phyloP scores from a whole-genome alignment of 1,284 basidiomycete genomes.

The Uromyces viciae-fabae region DNA sequence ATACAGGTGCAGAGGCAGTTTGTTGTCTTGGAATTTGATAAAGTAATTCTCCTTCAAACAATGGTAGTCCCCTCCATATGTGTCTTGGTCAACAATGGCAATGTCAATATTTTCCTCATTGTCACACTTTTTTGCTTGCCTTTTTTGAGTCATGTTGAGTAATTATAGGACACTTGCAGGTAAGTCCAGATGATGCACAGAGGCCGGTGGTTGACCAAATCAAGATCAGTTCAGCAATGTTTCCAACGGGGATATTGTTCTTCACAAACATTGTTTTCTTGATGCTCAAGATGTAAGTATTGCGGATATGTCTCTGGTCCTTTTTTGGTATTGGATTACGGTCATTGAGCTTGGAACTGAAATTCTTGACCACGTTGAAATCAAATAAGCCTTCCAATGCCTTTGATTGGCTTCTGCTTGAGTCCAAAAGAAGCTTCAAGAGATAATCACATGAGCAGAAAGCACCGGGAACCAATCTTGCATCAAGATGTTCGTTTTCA shows the following conservation, averaged over 20 bases:
- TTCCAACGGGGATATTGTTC: neutral
- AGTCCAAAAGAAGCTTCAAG: neutral
- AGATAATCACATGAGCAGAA: neutral
- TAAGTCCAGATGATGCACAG: neutral
- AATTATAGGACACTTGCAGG: neutral
- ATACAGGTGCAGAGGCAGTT: neutral
- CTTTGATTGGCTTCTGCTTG: neutral
- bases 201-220: neutral
- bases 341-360: neutral
- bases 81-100: too few species aligned
- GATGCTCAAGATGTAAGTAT: neutral
- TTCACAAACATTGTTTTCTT: neutral
- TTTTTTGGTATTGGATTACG: too few species aligned
- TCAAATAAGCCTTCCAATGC: neutral
- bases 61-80: neutral
- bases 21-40: neutral
- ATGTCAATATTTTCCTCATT: too few species aligned
- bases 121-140: too few species aligned
- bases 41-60: neutral
- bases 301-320: neutral
- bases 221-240: neutral
- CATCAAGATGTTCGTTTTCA: neutral
- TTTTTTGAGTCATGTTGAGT: neutral
- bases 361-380: neutral
- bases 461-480: neutral